Base-by-base conservation (phyloP, 352 stramenopile genomes). In the Pythium aristosporum region DNA sequence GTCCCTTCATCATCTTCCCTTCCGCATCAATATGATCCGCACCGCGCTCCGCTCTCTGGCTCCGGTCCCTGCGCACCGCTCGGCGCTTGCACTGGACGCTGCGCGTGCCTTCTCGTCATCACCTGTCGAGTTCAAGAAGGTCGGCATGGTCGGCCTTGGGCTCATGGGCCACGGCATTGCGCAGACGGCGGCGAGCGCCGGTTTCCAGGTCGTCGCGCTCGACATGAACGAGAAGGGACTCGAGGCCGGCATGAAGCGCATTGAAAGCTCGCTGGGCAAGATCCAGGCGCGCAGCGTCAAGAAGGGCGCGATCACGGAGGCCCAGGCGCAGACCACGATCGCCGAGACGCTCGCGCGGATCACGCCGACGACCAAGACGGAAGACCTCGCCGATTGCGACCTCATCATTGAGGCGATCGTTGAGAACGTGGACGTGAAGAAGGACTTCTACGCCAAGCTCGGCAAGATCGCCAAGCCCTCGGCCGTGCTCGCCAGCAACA, bases 131-230 rank as follows among this genome's bases (percentile, higher is more conserved):
- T 89, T 92, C 73, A 77, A 87, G 53, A 89, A 89, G 64, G 82
- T 99, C 34, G 97, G 95, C 25, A 97, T 98, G 69, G 87, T 99
- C 34, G 97, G 97, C 5, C 76, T 99, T 16, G 97, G 97, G 3
- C 84, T 99, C 61, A 99, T 99, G 96, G 97, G 91, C 52, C 97
- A 99, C 73, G 97, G 97, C 46, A 98, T 99, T 70, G 96, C 88
- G 56, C 97, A 99, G 82, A 94, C 93, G 8, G 88, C 91, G 15
- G 92, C 94, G 23, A 76, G 74, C 49, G 86, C 83, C 5, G 82
- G 88, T 32, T 97, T 92, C 63, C 62, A 96, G 48, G 89, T 97
- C 18, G 83, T 96, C 15, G 89, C 81, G 15, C 54, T 96, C 21
- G 87, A 93, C 66, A 89, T 79, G 61, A 93, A 87, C 69, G 65